phyloP scores from a whole-genome alignment of 2,329 filamentous ascomycete species.

The Hortaea werneckii region DNA sequence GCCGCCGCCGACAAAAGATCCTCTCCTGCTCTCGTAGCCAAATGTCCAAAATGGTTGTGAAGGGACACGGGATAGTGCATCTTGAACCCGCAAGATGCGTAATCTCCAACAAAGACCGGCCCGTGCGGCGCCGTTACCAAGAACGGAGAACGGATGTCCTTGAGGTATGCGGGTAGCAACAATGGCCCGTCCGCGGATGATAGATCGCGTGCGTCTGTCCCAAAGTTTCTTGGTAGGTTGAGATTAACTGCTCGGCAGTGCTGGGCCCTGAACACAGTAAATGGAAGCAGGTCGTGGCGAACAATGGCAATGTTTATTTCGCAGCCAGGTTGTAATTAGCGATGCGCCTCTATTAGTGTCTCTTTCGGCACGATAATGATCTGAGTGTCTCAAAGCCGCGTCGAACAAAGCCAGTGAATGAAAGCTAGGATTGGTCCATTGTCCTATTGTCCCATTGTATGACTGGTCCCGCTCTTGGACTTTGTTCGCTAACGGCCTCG shows the following conservation, averaged over 20 bases:
- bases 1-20: not conserved
- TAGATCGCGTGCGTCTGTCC: not conserved
- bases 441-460: not conserved
- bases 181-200: not conserved
- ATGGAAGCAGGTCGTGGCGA: not conserved
- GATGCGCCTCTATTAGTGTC: not conserved
- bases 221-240: not conserved
- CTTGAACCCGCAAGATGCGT: conserved; percentile 1
- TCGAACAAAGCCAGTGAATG: not conserved
- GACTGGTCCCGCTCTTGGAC: not conserved
- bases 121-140: not conserved
- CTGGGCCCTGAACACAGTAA: not conserved
- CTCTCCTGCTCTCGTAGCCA: not conserved
- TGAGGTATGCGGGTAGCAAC: conserved; percentile 3
- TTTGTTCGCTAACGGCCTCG: not conserved
- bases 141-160: not conserved
- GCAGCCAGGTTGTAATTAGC: too few relatives aligned
- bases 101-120: conserved; percentile 1
- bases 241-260: not conserved
- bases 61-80: not conserved
- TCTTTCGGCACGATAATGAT: not conserved
- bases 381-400: not conserved
- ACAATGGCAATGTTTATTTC: too few relatives aligned
- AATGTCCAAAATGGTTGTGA: not conserved
- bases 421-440: not conserved